Evolutionary conservation across 1,284 basidiomycete genomes (phyloP), one percentile per base, ranked within the genome.

Genomic region (Porogramme epimiltina): DNA sequence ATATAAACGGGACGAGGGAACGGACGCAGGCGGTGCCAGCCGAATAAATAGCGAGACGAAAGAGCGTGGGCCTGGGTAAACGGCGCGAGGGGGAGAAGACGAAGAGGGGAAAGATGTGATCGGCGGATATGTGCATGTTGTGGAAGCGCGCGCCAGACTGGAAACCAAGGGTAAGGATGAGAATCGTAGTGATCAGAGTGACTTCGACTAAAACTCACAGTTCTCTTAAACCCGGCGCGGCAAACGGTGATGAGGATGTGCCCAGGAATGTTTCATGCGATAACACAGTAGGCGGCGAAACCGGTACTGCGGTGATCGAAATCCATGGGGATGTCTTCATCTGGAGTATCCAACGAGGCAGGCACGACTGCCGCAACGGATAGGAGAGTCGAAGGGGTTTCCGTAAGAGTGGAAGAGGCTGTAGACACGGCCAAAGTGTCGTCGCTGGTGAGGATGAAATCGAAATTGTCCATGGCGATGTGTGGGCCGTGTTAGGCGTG

Each of bases 241-340:
- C 24, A 41, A 24, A 25, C 10, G 25, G 24, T 18, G 24, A 20
- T 11, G 3, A 15, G 25, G 39, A 28, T n/a, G 18, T 15, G n/a
- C 9, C 15, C n/a, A n/a, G n/a, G n/a, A n/a, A n/a, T n/a, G n/a
- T 18, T 22, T 45, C 41, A 47, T 15, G 33, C 45, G 18, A 45
- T 42, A 22, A 40, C 15, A 26, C 45, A 42, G 20, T 47, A 43
- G 38, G 51, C 43, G 5, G 25, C 45, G 51, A 52, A 49, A 3
- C 40, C 47, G 23, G 9, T 43, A 38, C 40, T 42, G 33, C 33
- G 41, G 25, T 42, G 47, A 33, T 49, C 47, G 47, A 42, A 49
- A 33, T 42, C 47, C 40, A 24, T 16, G n/a, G 41, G 47, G n/a
- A 20, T 15, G 20, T 24, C 26, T 13, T 49, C 47, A 23, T 37